A percentile compares a stretch with the other conserved stretches of the same genome.
These are phyloP conservation scores for Clavariopsis aquatica DNA, from an alignment of 495 filamentous ascomycete genomes.

Conservation along the genomic window DNA sequence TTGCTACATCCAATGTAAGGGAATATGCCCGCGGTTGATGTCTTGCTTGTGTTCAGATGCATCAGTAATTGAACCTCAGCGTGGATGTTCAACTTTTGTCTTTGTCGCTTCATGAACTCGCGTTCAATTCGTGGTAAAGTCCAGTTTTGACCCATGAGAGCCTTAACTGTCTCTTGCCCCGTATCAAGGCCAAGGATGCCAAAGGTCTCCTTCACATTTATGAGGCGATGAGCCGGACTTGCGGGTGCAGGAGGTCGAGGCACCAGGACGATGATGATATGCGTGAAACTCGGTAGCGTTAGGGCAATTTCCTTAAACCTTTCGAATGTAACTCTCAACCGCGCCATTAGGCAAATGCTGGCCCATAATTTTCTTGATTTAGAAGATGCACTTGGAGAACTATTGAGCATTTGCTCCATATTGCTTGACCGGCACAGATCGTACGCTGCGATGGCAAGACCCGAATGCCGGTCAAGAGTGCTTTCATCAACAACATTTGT, in stretches of 20 bases:
- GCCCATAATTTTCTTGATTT: constrained; percentile 16
- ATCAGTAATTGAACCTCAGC: constrained; percentile 18
- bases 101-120: constrained; percentile 19
- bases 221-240: not conserved
- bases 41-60: not conserved
- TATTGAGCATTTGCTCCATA: constrained; percentile 11
- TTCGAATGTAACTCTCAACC: constrained; percentile 10
- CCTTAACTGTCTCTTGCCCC: not conserved
- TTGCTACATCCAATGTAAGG: constrained; percentile 25
- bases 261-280: constrained; percentile 14
- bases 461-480: constrained; percentile 2
- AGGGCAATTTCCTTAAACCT: constrained; percentile 16
- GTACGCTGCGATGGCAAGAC: constrained; percentile 7
- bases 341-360: constrained; percentile 12
- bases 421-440: constrained; percentile 12
- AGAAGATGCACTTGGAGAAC: constrained; percentile 6
- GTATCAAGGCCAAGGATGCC: constrained; percentile 10
- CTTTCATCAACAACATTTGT: not conserved
- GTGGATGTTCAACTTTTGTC: constrained; percentile 15
- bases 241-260: not conserved
- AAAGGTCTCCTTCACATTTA: constrained; percentile 15
- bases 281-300: constrained; percentile 12
- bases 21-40: not conserved
- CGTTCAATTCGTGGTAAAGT: not conserved
- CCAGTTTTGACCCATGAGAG: constrained; percentile 12